phyloP scores from a whole-genome alignment of 2,329 filamentous ascomycete genomes.

The Cladophialophora yegresii region DNA sequence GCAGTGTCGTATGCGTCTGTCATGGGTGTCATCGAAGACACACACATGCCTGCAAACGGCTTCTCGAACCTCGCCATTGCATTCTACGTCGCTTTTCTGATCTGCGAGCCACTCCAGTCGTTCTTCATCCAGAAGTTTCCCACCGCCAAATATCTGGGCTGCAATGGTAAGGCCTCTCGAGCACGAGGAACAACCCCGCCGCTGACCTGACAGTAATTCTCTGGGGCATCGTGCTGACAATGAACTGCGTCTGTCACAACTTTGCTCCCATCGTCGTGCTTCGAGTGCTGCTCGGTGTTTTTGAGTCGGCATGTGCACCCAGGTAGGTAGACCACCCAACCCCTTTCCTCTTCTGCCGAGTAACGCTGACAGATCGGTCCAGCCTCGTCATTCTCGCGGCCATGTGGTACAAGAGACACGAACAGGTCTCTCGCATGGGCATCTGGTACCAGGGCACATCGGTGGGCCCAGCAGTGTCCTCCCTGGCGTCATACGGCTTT shows the following conservation, averaged over 20 bases:
- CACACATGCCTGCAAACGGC: slow-evolving; percentile 57
- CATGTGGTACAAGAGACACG: slow-evolving; percentile 56
- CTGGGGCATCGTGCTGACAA: slow-evolving; percentile 54
- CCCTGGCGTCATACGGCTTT: slow-evolving; percentile 27
- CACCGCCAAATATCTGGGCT: slow-evolving; percentile 56
- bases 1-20: slow-evolving; percentile 57
- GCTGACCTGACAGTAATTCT: slow-evolving; percentile 37
- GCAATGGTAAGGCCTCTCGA: slow-evolving; percentile 36
- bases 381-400: slow-evolving; percentile 56
- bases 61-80: slow-evolving; percentile 62
- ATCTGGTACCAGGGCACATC: slow-evolving; percentile 37
- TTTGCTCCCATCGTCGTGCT: slow-evolving; percentile 54
- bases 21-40: slow-evolving; percentile 61
- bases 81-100: slow-evolving; percentile 61
- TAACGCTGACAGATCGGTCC: not conserved
- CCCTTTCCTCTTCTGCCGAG: not conserved
- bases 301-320: slow-evolving; percentile 58
- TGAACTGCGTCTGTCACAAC: slow-evolving; percentile 54
- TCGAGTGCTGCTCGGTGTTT: slow-evolving; percentile 56
- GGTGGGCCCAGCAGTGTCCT: slow-evolving; percentile 19
- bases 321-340: slow-evolving; percentile 40
- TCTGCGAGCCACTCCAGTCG: slow-evolving; percentile 62
- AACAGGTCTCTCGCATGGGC: slow-evolving; percentile 38
- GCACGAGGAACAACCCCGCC: not conserved
- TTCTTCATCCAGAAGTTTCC: slow-evolving; percentile 57